These are phyloP conservation scores for Lepidium africanum DNA, from an alignment of 345 rosid species.

Conservation along the genomic window DNA sequence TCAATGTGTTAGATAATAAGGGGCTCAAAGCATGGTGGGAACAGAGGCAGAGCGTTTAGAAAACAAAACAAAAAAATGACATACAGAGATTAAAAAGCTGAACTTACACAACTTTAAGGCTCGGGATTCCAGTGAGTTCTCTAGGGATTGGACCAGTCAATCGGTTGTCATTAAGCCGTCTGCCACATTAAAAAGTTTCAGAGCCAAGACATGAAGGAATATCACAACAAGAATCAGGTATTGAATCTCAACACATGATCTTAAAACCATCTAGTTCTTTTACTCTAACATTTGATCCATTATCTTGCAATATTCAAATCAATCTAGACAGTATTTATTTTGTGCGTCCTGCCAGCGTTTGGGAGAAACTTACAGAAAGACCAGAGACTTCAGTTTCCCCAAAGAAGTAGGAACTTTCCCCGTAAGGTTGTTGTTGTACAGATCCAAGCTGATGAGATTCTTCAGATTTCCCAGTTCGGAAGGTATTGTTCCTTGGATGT, in stretches of 20 bases:
- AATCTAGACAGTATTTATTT: background rate
- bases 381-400: slow-evolving; percentile 81
- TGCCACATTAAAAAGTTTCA: slow-evolving; percentile 20
- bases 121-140: slow-evolving; percentile 19
- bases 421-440: slow-evolving; percentile 84
- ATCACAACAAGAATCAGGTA: background rate
- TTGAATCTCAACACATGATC: background rate
- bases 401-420: slow-evolving; percentile 72
- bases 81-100: background rate
- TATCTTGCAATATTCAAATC: background rate
- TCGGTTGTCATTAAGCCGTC: slow-evolving; percentile 81
- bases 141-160: slow-evolving; percentile 70
- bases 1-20: background rate
- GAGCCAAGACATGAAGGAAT: background rate
- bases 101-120: slow-evolving; percentile 37
- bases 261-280: background rate
- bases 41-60: background rate
- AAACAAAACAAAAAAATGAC: background rate
- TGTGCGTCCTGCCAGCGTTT: background rate
- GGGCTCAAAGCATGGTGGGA: background rate
- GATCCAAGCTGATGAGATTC: slow-evolving; percentile 92
- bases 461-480: slow-evolving; percentile 75
- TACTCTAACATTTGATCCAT: background rate
- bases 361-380: slow-evolving; percentile 63
- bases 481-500: slow-evolving; percentile 76